Evolutionary conservation across 345 rosid species (phyloP).

Genomic region (Reutealis trisperma): DNA sequence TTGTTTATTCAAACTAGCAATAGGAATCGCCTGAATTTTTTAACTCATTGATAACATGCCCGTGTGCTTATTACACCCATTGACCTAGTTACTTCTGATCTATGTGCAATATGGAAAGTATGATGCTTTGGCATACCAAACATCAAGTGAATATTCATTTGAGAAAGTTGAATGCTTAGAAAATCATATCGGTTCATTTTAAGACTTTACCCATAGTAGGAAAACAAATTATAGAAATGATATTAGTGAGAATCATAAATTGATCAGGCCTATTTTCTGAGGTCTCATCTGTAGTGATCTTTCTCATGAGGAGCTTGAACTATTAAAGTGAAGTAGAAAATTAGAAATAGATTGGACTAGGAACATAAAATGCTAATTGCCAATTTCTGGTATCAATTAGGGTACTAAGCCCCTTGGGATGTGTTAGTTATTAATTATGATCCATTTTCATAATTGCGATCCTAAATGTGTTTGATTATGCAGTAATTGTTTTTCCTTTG

Average conservation of each 20-base stretch:
- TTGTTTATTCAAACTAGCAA: background rate
- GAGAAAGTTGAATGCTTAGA: background rate
- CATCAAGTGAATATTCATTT: background rate
- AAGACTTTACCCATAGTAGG: background rate
- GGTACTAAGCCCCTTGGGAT: background rate
- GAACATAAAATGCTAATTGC: background rate
- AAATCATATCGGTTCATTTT: background rate
- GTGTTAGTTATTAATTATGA: background rate
- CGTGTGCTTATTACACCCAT: background rate
- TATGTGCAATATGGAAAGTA: background rate
- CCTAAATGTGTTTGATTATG: background rate
- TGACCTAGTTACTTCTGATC: background rate
- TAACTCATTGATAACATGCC: background rate
- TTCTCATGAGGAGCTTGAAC: background rate
- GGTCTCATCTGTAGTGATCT: background rate
- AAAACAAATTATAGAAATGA: too few species aligned
- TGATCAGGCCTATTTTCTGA: background rate
- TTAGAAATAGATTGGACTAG: background rate
- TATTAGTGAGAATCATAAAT: background rate
- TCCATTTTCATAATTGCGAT: background rate
- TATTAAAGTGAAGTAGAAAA: background rate
- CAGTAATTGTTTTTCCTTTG: background rate
- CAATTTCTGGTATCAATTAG: background rate
- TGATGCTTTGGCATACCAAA: constrained; percentile 4
- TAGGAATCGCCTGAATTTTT: constrained; percentile 9